Evolutionary conservation across 352 stramenopile genomes (phyloP), one percentile per base, ranked within the genome.

Genomic region (Phytophthora ramorum): DNA sequence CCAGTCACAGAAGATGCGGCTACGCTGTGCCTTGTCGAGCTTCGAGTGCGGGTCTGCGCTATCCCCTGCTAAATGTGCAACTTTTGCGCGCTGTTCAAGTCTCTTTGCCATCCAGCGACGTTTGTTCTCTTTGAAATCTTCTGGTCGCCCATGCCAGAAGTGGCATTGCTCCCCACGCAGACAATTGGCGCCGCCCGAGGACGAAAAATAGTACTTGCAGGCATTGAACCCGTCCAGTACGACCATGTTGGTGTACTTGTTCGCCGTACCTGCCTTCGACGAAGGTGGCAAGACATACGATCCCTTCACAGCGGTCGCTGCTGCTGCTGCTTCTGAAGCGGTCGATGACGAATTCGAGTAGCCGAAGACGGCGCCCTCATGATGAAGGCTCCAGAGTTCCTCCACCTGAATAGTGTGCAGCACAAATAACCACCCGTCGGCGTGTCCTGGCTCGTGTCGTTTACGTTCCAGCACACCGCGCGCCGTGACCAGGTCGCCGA

Each of bases 171-270:
- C 63, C 38, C 87, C 85, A n/a, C 84, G 82, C 34, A 86, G 41
- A 37, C 85, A 96, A 40, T 92, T 89, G 38, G 61, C 52, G 6
- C 83, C 81, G 6, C 69, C 63, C 3, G 83, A 79, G 6, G 85
- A 85, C 19, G 83, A 87, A 63, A 96, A 96, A 63, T 94, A 92
- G 66, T 91, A 96, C 62, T 96, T 96, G 73, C 85, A 96, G 1
- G 84, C 78, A 41, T 94, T 92, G 54, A 90, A 89, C 49, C 87
- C 87, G 53, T 91, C 65, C 49, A 94, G 69, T 28, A 82, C 74
- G 32, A 96, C 87, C 45, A 94, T 92, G 58, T 96, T 93, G 53
- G 84, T 91, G 79, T 96, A 94, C 59, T 91, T 92, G 57, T 86
- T 73, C 0, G 49, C 41, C 5, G 66, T 64, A 0, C 49, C 46